Conservation (phyloP, 2,329 filamentous ascomycete species). For the Xylaria hypoxylon region DNA sequence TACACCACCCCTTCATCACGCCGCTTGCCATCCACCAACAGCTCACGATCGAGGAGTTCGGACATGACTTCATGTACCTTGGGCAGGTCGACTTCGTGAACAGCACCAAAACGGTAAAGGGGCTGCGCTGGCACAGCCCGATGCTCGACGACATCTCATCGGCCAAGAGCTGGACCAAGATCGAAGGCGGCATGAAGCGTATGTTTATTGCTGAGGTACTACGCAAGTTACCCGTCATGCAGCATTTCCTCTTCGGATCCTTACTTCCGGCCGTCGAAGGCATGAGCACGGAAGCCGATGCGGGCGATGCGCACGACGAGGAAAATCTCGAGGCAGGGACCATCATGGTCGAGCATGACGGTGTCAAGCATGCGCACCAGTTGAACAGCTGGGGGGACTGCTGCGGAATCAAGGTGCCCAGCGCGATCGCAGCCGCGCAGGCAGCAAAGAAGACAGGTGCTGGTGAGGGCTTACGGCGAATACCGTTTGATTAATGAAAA, state of each 20-base stretch:
- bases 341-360: conserved; percentile 71
- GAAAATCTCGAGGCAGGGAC: conserved; percentile 67
- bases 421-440: conserved; percentile 88
- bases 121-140: conserved; percentile 93
- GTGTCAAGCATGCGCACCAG: conserved; percentile 77
- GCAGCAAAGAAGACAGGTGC: conserved; percentile 83
- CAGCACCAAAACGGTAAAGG: conserved; percentile 94
- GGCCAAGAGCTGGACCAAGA: conserved; percentile 89
- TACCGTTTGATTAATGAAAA: conserved; percentile 78
- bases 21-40: conserved; percentile 87
- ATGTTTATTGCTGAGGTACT: conserved; percentile 97
- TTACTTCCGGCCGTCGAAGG: conserved; percentile 82
- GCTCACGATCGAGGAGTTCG: conserved; percentile 87
- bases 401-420: conserved; percentile 97
- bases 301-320: conserved; percentile 59
- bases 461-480: conserved; percentile 72
- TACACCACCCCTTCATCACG: conserved; percentile 84
- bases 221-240: conserved; percentile 95
- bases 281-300: conserved; percentile 77
- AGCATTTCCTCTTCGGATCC: conserved; percentile 95
- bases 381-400: conserved; percentile 90
- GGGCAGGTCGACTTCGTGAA: conserved; percentile 96
- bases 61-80: conserved; percentile 86
- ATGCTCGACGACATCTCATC: conserved; percentile 98
- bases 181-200: conserved; percentile 92